Conservation (phyloP, 805 yeast genomes). For the Schwanniomyces occidentalis region DNA sequence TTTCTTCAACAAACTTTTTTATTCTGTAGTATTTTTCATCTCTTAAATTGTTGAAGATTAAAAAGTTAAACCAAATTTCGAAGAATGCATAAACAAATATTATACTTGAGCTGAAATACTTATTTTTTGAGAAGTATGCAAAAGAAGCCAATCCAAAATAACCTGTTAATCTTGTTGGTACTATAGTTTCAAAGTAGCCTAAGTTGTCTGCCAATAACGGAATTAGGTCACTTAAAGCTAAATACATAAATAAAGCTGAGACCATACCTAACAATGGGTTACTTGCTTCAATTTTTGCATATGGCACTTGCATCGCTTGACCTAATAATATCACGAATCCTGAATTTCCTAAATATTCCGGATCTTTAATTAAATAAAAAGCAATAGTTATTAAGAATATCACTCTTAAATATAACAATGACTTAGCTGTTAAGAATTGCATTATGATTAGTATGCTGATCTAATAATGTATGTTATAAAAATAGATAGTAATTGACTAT, state of each 20-base stretch:
- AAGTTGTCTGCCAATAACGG: constrained; percentile 54
- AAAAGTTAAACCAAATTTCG: constrained; percentile 70
- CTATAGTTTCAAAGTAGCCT: constrained; percentile 57
- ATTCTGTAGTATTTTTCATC: constrained; percentile 60
- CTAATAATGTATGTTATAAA: no score
- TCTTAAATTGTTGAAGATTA: constrained; percentile 59
- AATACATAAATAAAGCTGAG: constrained; percentile 43
- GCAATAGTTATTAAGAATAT: constrained; percentile 45
- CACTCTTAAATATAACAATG: constrained; percentile 49
- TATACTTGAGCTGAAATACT: constrained; percentile 58
- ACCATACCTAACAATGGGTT: constrained; percentile 53
- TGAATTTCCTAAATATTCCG: constrained; percentile 42
- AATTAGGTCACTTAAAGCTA: constrained; percentile 54
- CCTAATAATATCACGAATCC: constrained; percentile 54
- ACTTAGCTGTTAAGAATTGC: constrained; percentile 53
- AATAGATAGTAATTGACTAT: no score
- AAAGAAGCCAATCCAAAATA: constrained; percentile 52
- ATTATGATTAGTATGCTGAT: no score
- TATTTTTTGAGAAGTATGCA: constrained; percentile 47
- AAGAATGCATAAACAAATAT: constrained; percentile 59
- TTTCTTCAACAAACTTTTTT: constrained; percentile 41
- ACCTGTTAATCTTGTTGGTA: constrained; percentile 55
- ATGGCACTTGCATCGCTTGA: constrained; percentile 55
- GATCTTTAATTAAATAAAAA: constrained; percentile 49
- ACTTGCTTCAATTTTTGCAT: constrained; percentile 26